These are phyloP conservation scores for Fusarium temperatum DNA, from an alignment of 2,329 filamentous ascomycete species.

Conservation along the genomic window DNA sequence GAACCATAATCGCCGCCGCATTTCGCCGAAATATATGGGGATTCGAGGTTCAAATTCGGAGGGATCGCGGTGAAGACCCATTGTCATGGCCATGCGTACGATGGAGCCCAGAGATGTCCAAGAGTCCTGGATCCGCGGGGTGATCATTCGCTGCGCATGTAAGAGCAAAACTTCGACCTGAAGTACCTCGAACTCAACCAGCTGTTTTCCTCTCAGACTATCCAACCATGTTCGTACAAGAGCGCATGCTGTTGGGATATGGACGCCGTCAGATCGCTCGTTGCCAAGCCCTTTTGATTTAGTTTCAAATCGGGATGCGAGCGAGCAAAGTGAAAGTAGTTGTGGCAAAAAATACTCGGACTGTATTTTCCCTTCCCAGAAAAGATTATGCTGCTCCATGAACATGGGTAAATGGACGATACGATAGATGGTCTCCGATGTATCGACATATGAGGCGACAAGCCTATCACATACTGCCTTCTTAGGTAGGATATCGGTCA, in stretches of 20 bases:
- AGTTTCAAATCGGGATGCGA: constrained; percentile 63
- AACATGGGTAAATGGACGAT: constrained; percentile 64
- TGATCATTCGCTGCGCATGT: constrained; percentile 63
- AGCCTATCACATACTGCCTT: constrained; percentile 62
- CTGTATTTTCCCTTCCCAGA: constrained; percentile 59
- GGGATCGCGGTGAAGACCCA: constrained; percentile 66
- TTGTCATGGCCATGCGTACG: constrained; percentile 66
- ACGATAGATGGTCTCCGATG: constrained; percentile 63
- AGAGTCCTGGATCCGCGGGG: constrained; percentile 58
- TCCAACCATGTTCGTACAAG: constrained; percentile 65
- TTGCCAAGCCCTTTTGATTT: constrained; percentile 60
- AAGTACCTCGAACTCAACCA: constrained; percentile 62
- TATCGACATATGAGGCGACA: constrained; percentile 58
- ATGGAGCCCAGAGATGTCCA: constrained; percentile 66
- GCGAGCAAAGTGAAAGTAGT: constrained; percentile 61
- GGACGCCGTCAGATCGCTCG: constrained; percentile 63
- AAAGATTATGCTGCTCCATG: constrained; percentile 59
- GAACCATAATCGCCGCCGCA: constrained; percentile 64
- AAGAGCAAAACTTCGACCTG: constrained; percentile 64
- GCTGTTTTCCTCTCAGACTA: constrained; percentile 59
- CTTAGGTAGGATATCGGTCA: constrained; percentile 64
- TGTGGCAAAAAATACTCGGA: constrained; percentile 63
- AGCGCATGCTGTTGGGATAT: constrained; percentile 65
- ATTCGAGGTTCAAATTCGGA: constrained; percentile 61
- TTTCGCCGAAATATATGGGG: constrained; percentile 61